Conservation (phyloP, 2,329 filamentous ascomycete genomes). For the Alternaria gaisen region DNA sequence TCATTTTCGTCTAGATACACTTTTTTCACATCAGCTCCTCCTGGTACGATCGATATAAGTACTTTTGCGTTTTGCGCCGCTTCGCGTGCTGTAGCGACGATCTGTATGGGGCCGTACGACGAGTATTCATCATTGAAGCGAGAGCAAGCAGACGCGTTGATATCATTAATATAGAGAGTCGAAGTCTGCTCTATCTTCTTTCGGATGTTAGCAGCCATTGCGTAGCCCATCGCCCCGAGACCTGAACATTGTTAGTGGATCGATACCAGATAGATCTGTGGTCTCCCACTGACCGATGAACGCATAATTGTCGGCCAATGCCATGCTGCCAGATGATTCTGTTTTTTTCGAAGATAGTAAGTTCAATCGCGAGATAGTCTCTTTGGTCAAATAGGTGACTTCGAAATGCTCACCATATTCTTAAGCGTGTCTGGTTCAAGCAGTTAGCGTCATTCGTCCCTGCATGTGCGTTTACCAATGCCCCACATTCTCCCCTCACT, state of each 20-base stretch:
- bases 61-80: slow-evolving; percentile 40
- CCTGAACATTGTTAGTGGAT: slow-evolving; percentile 21
- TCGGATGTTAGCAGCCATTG: slow-evolving; percentile 45
- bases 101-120: slow-evolving; percentile 32
- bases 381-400: background rate
- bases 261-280: background rate
- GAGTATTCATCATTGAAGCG: slow-evolving; percentile 34
- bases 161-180: slow-evolving; percentile 43
- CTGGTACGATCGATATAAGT: slow-evolving; percentile 43
- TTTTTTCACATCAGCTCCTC: slow-evolving; percentile 36
- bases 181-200: slow-evolving; percentile 31
- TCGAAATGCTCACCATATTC: background rate
- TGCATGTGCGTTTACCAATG: slow-evolving; percentile 15
- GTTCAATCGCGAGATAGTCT: background rate
- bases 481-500: slow-evolving; percentile 45
- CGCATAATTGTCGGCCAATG: slow-evolving; percentile 41
- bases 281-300: slow-evolving; percentile 35
- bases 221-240: slow-evolving; percentile 48
- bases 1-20: slow-evolving; percentile 39
- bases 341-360: background rate
- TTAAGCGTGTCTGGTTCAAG: background rate
- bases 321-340: slow-evolving; percentile 20
- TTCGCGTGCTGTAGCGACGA: slow-evolving; percentile 37
- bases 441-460: background rate
- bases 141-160: slow-evolving; percentile 33